Evolutionary conservation across 768 basidiomycete genomes (phyloP).

Genomic region (Gymnopilus dilepis): DNA sequence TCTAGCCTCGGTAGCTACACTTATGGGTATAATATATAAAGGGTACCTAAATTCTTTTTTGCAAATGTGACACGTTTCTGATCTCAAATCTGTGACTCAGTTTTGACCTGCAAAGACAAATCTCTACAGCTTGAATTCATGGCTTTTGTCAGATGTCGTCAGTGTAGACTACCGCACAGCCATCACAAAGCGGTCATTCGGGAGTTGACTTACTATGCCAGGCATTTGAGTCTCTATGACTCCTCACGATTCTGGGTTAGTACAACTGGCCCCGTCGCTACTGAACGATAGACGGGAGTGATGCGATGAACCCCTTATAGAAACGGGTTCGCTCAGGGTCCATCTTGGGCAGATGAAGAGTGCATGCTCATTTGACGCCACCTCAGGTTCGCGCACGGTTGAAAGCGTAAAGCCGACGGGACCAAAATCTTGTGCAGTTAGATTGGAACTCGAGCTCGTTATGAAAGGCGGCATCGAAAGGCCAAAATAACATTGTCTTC

Average conservation of each 20-base stretch:
- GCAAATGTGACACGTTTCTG: conserved; percentile 18
- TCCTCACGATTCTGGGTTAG: conserved; percentile 13
- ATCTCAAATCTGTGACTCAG: conserved; percentile 7
- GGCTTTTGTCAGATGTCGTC: conserved; percentile 13
- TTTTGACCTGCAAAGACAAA: conserved; percentile 2
- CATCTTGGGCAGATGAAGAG: conserved; percentile 13
- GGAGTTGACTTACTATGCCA: conserved; percentile 8
- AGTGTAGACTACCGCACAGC: neutral
- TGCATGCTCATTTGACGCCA: conserved; percentile 22
- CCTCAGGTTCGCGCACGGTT: conserved; percentile 12
- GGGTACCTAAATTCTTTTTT: conserved; percentile 15
- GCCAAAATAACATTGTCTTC: neutral
- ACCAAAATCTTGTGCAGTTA: conserved; percentile 1
- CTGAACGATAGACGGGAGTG: conserved; percentile 14
- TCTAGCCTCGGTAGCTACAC: conserved; percentile 20
- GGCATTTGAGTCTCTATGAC: conserved; percentile 9
- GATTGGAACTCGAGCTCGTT: neutral
- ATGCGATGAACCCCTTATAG: conserved; percentile 22
- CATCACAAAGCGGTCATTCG: conserved; percentile 7
- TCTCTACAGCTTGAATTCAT: neutral
- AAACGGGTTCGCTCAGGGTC: conserved; percentile 21
- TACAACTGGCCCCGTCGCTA: conserved; percentile 21
- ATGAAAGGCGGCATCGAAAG: conserved; percentile 9
- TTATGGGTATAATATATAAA: conserved; percentile 22
- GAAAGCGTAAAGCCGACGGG: conserved; percentile 15